Base-by-base conservation (phyloP, 108 stramenopile species). In the Skeletonema potamos region DNA sequence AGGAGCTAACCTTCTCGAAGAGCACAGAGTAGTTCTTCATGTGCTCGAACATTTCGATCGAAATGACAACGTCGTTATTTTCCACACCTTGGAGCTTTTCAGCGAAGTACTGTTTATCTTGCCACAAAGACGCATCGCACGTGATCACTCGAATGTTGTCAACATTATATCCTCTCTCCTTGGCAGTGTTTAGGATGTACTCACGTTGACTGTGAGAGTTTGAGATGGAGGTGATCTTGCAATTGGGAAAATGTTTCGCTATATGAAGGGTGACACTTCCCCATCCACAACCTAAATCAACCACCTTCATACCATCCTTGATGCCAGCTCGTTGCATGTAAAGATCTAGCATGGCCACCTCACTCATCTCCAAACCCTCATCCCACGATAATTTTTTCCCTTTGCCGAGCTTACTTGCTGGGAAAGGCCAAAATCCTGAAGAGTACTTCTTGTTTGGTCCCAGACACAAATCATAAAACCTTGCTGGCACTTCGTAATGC, bases 1-100 rank as follows among this genome's bases (percentile, higher is more conserved):
- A 97, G 20, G 65, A 55, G 27, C 87, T 48, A 18, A 99, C 77
- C 76, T 96, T 96, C 10, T 63, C 46, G 32, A 99, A 72, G 33
- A 99, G 82, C 27, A 46, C 28, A 27, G 88, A 64, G 74, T 99
- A 99, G 76, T 99, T 99, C 78, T 98, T 98, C 96, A 98, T 96
- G 85, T 99, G 98, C 74, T 99, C 98, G 59, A 99, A 95, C 88
- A 93, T 93, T 79, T 99, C 98, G 20, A 99, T 89, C 33, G 87
- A 86, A 64, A 96, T 81, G 36, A 96, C 96, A 20, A 92, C 83
- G 72, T 97, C 95, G 70, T 92, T 92, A 34, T 70, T 72, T 51
- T 66, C 60, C 54, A 93, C 87, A 10, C 85, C 92, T 34, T 82
- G 71, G 73, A 90, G 72, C 8, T 73, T 79, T 26, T 83, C 84